Base-by-base conservation (phyloP, 805 yeast species). In the Hanseniaspora lindneri region DNA sequence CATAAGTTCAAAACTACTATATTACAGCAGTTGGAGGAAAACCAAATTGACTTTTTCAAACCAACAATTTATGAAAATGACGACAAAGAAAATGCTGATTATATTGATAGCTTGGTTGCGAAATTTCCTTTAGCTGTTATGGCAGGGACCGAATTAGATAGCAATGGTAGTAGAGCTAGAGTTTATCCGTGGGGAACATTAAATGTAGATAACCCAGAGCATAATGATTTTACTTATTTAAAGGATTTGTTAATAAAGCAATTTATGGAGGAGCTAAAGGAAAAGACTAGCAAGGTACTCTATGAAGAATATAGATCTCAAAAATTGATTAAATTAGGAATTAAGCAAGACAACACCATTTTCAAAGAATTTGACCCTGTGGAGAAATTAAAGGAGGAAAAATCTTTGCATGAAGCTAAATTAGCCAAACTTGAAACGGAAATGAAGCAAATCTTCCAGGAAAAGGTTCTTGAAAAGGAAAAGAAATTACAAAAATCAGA, bases 181-280 rank as follows among this genome's bases (percentile, higher is more conserved):
- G 70, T 76, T 53, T 89, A 89, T 64, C 96, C 97, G 53, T 92
- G 98, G 98, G 97, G 97, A 56, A 73, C 83, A 20, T 83, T 92
- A 58, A 96, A 92, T 67, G 88, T 92, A 56, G 96, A 87, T 64
- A 89, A 92, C 64, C 92, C 85, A 68, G 78, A 79, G 50, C 96
- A 92, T 64, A 83, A 87, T 64, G 98, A 89, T 67, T 92, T 89
- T 64, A 79, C 83, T 55, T 79, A 79, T 65, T 75, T 89, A 64
- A 82, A 96, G 58, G 94, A 87, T 64, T 73, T 92, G 63, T 74
- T 89, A 62, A 74, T 92, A 53, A 81, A 94, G 70, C 84, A 82
- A 66, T 88, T 82, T 67, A 72, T 92, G 73, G 96, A 89, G 69
- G 98, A 92, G 65, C 76, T 89, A 60, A 80, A 87, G 60, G 97